These are phyloP conservation scores for Ophiostoma novo-ulmi DNA, from an alignment of 2,329 filamentous ascomycete species.

Conservation along the genomic window DNA sequence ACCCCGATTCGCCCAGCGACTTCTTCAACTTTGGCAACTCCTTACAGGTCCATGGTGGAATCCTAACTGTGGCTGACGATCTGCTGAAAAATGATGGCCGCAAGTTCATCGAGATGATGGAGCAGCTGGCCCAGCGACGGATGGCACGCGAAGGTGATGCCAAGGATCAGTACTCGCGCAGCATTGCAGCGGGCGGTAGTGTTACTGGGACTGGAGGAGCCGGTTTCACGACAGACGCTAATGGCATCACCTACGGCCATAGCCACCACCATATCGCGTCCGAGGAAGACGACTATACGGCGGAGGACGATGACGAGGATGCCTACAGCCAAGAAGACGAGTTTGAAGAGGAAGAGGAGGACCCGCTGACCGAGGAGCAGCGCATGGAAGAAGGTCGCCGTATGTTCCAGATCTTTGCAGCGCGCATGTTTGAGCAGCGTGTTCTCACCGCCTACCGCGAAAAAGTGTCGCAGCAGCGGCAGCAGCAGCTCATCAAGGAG, in stretches of 20 bases:
- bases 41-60: conserved; percentile 92
- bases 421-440: conserved; percentile 97
- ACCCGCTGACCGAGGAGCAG: conserved; percentile 95
- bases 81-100: conserved; percentile 97
- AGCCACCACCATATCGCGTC: conserved; percentile 61
- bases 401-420: conserved; percentile 99
- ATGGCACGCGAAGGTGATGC: conserved; percentile 97
- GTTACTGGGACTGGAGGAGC: not conserved
- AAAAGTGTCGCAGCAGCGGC: conserved; percentile 89
- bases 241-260: conserved; percentile 50
- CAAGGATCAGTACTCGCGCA: conserved; percentile 56
- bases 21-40: conserved; percentile 98
- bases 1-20: conserved; percentile 66
- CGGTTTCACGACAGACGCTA: conserved; percentile 9
- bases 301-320: conserved; percentile 51
- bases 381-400: conserved; percentile 96
- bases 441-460: conserved; percentile 96
- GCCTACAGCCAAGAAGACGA: conserved; percentile 62
- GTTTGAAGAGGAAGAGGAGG: conserved; percentile 85
- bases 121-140: conserved; percentile 91
- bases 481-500: conserved; percentile 85
- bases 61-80: conserved; percentile 97
- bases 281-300: conserved; percentile 49
- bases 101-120: conserved; percentile 99
- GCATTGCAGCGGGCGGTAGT: not conserved